These are phyloP conservation scores for Erythrobasidium yunnanense DNA, from an alignment of 768 basidiomycete genomes.

Conservation along the genomic window DNA sequence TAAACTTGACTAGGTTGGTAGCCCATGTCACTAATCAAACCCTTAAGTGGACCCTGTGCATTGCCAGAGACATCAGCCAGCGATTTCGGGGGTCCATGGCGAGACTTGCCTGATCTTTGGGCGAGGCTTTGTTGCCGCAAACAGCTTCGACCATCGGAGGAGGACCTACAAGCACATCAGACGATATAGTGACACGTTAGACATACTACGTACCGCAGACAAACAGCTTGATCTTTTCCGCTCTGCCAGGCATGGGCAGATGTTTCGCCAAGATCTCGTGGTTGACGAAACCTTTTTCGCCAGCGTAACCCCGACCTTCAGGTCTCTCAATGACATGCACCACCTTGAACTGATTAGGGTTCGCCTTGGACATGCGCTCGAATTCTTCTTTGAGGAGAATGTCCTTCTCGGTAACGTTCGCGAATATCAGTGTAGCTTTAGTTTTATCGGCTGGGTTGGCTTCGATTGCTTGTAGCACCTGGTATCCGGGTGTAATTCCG, in stretches of 20 bases:
- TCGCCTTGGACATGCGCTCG: slow-evolving; percentile 47
- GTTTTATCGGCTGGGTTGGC: slow-evolving; percentile 69
- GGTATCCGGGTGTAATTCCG: slow-evolving; percentile 54
- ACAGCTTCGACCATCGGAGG: slow-evolving; percentile 80
- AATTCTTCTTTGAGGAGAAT: slow-evolving; percentile 75
- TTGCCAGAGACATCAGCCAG: too few species aligned
- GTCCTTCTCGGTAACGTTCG: slow-evolving; percentile 78
- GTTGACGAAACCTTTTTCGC: slow-evolving; percentile 62
- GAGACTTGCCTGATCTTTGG: slow-evolving; percentile 37
- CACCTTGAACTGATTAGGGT: slow-evolving; percentile 55
- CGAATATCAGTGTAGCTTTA: slow-evolving; percentile 82
- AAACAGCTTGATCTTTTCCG: slow-evolving; percentile 75
- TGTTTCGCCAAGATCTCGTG: slow-evolving; percentile 62
- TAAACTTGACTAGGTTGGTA: slow-evolving; percentile 49
- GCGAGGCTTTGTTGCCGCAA: slow-evolving; percentile 70
- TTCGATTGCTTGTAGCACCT: slow-evolving; percentile 25
- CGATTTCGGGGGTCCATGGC: too few species aligned
- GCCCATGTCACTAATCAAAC: slow-evolving; percentile 64
- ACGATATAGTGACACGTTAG: neutral
- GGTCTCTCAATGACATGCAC: slow-evolving; percentile 80
- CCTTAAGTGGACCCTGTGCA: slow-evolving; percentile 32
- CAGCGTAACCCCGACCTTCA: slow-evolving; percentile 55
- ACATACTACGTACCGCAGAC: slow-evolving; percentile 58
- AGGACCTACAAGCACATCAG: slow-evolving; percentile 47
- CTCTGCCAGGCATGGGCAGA: slow-evolving; percentile 49